phyloP scores from a whole-genome alignment of 352 stramenopile genomes.

The Blastocystis sp. region DNA sequence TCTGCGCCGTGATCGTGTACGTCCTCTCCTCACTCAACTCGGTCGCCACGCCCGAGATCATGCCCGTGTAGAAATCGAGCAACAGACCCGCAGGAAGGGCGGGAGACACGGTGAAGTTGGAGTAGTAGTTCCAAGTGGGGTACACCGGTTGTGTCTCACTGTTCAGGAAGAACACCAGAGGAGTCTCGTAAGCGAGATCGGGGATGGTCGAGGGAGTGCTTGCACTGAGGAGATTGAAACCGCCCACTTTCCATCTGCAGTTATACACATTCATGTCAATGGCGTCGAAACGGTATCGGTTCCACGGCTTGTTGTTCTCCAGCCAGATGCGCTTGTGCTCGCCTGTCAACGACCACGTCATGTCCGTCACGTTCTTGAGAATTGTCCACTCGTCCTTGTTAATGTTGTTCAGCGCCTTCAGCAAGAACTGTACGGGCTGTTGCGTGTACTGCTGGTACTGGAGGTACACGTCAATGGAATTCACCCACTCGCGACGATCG shows the following conservation, averaged over 20 bases:
- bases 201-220: background rate
- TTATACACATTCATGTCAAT: background rate
- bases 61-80: conserved; percentile 1
- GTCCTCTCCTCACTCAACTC: background rate
- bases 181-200: background rate
- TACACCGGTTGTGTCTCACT: conserved; percentile 12
- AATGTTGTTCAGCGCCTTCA: too few species aligned
- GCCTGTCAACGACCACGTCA: conserved; percentile 4
- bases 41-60: conserved; percentile 10
- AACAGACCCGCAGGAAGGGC: background rate
- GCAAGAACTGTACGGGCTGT: too few species aligned
- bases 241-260: background rate
- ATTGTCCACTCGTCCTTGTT: too few species aligned
- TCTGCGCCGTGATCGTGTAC: too few species aligned
- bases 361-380: background rate
- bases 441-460: too few species aligned
- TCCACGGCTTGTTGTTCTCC: conserved; percentile 22
- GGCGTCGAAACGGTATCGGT: conserved; percentile 10
- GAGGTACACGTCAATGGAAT: background rate
- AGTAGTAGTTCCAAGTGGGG: background rate
- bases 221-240: background rate
- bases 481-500: too few species aligned
- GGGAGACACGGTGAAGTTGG: background rate
- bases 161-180: background rate
- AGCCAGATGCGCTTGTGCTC: conserved; percentile 5